Evolutionary conservation across 169 alveolate species (phyloP), one percentile per base, ranked within the genome.

Genomic region (Perkinsus olseni): DNA sequence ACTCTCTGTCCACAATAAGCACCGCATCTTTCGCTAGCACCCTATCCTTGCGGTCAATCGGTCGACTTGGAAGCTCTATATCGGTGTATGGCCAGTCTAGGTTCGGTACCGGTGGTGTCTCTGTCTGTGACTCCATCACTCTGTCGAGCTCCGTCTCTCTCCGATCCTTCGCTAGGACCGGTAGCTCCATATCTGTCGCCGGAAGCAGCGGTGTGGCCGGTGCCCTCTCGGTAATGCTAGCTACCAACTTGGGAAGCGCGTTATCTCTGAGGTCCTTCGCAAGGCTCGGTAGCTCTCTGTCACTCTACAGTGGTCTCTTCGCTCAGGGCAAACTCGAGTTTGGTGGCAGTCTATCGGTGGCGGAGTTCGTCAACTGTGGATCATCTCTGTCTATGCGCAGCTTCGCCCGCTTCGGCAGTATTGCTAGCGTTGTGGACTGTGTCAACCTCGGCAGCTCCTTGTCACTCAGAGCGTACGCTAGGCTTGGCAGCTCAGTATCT

Each of bases 1-100:
- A 31, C n/a, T n/a, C 91, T 3, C 20, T 74, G 21, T 8, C 40
- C 24, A 74, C 91, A 1, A 74, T n/a, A 17, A 74, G 91, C 38
- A 74, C 91, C 38, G 91, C 91, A 4, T 74, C 31, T 28, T 28
- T 74, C 91, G 91, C 38, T 28, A 74, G 91, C 91, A 31, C 91
- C 34, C 34, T 74, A 31, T 74, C 91, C 13, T 28, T 74, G 34
- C 31, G 91, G 91, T 28, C 91, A 8, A 28, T 74, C 91, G 37
- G 38, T 28, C 4, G 91, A 74, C 31, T 74, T 6, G 91, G 91
- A 10, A 17, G 62, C 62, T 38, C 50, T 11, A 4, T 91, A 17
- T 38, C 74, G 38, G 92, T 91, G 62, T 91, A 91, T 31, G 92
- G 92, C 74, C 62, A 45, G 62, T 45, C 62, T 45, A 45, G 62